These are phyloP conservation scores for Trichoderma brevicompactum DNA, from an alignment of 2,329 filamentous ascomycete species.

Conservation along the genomic window DNA sequence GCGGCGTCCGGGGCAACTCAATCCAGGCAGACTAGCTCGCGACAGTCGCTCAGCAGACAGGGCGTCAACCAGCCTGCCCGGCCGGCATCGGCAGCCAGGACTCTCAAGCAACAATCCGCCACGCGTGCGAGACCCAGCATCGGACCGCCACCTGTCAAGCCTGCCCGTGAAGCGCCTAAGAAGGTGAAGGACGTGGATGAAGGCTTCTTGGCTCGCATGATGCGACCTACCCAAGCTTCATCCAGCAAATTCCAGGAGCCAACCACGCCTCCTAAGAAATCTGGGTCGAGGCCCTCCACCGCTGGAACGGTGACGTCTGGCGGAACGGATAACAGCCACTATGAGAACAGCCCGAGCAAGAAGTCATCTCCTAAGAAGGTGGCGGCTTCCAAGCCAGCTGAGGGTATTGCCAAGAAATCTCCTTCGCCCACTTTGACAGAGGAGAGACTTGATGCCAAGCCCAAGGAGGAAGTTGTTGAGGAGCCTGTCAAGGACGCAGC, in stretches of 20 bases:
- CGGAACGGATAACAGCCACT: constrained; percentile 4
- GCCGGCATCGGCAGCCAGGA: constrained; percentile 35
- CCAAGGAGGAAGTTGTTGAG: constrained; percentile 20
- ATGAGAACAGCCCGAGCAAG: constrained; percentile 2
- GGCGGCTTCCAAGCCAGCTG: background rate
- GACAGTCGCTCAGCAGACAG: constrained; percentile 45
- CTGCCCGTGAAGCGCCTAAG: constrained; percentile 45
- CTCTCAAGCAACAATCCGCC: constrained; percentile 52
- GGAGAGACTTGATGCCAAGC: background rate
- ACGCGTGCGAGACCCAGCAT: constrained; percentile 56
- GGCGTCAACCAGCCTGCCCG: constrained; percentile 35
- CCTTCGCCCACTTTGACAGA: constrained; percentile 5
- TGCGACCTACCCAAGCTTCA: constrained; percentile 73
- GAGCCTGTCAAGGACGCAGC: constrained; percentile 19
- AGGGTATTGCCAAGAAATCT: background rate
- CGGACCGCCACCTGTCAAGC: constrained; percentile 63
- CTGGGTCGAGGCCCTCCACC: constrained; percentile 30
- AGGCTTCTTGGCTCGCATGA: constrained; percentile 79
- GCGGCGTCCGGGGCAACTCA: constrained; percentile 24
- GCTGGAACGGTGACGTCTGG: constrained; percentile 12
- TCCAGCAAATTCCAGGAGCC: constrained; percentile 68
- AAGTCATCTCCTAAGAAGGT: constrained; percentile 19
- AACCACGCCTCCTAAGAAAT: constrained; percentile 54
- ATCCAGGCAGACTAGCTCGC: constrained; percentile 35
- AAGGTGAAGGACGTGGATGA: constrained; percentile 65